Evolutionary conservation across 2,329 filamentous ascomycete species (phyloP), one percentile per base, ranked within the genome.

Genomic region (Periconia sp.): DNA sequence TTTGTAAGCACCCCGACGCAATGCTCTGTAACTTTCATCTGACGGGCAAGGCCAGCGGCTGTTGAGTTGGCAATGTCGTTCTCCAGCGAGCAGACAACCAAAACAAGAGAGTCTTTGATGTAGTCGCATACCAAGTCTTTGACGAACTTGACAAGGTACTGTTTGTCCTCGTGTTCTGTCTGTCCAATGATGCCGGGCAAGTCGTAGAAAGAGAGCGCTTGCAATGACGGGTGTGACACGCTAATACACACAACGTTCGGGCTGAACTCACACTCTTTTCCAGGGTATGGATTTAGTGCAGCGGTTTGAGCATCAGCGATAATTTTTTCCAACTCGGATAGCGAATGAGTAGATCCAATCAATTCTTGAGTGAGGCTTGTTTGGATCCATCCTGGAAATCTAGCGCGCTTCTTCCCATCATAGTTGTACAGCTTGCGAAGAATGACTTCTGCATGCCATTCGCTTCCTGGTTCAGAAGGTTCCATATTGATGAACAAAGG

Each of bases 181-280:
- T 87, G 87, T 18, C 86, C 85, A 56, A 96, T 93, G 0, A 95
- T 85, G 0, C 92, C 92, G 0, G 92, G 92, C 0, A 96, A 79
- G 56, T 96, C 92, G 56, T 90, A 93, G 62, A 96, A 95, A 0
- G 88, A 91, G 0, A 96, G 70, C 6, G 90, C 85, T 0, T 90
- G 87, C 0, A 93, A 80, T 0, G 79, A 80, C 0, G 89, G 88
- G 0, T 87, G 88, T 0, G 85, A 85, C 23, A 96, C 91, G 49
- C 91, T 84, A 20, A 96, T 77, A 0, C 86, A 82, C 0, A 96
- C 86, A 0, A 92, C 81, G 59, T 96, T 96, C 0, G 92, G 92
- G 0, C 88, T 91, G 60, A 95, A 95, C 9, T 89, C 85, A 0
- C 87, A 85, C 6, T 83, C 73, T 0, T 80, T 54, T 1, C 82